Evolutionary conservation across 257 asterid genomes (phyloP), one percentile per base, ranked within the genome.

Genomic region (Solanum tarijense): DNA sequence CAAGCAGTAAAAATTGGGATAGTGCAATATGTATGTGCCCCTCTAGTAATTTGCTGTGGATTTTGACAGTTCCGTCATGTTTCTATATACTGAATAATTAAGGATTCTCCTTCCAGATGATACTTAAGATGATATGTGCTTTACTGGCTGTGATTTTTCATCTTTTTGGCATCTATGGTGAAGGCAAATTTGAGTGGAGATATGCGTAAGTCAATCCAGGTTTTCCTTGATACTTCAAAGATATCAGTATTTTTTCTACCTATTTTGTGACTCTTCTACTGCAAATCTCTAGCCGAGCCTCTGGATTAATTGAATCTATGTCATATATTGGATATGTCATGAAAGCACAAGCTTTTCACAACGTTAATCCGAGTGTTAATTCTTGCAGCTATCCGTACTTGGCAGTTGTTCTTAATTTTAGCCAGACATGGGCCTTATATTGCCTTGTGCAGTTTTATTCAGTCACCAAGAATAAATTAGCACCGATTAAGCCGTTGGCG

Each of bases 401-500:
- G 88, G 98, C 99, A 14, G 94, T 96, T 83, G 95, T 97, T 88
- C 94, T 97, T 87, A 97, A 96, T 91, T 97, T 97, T 92, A 96
- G 99, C 92, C 99, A 96, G 95, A 94, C 98, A 10, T 96, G 99
- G 99, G 99, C 99, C 86, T 92, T 97, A 83, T 95, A 95, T 92
- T 96, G 98, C 93, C 99, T 97, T 60, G 98, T 96, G 92, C 98
- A 95, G 92, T 97, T 96, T 89, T 97, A 97, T 90, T 92, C 99
- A 72, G 99, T 97, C 89, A 97, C 94, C 58, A 97, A 94, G 92
- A 91, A 93, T 87, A 95, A 95, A 90, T 90, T 97, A 94, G 98
- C 96, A 21, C 98, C 98, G 55, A 96, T 96, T 84, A 97, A 94
- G 90, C 99, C 99, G 8, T 92, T 96, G 96, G 99, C 99, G 88